A percentile compares a stretch with the other conserved stretches of the same genome.
phyloP scores from a whole-genome alignment of 2,329 filamentous ascomycete species.

The Fusarium chuoi region DNA sequence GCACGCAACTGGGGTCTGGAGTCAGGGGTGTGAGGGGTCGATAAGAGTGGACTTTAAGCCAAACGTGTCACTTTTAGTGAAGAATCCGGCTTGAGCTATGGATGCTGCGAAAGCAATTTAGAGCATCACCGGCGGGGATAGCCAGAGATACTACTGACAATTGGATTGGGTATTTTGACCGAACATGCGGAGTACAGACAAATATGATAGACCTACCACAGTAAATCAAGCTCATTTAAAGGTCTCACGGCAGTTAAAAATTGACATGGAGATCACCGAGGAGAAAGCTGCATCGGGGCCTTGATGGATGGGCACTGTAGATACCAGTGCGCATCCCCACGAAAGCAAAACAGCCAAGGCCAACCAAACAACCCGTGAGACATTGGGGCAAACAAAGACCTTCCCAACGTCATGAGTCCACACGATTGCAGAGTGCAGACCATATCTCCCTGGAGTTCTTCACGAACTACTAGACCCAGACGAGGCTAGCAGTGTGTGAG shows the following conservation, averaged over 20 bases:
- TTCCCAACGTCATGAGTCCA: neutral
- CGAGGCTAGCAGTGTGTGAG: neutral
- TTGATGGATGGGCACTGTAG: neutral
- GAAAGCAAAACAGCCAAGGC: neutral
- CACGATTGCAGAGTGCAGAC: neutral
- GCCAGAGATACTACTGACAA: neutral
- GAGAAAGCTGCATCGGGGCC: neutral
- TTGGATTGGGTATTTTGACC: neutral
- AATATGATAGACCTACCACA: neutral
- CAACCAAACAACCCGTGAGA: neutral
- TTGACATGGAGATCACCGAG: neutral
- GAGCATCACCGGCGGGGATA: neutral
- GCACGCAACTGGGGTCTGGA: neutral
- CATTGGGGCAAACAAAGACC: neutral
- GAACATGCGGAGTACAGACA: fast-evolving
- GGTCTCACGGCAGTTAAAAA: neutral
- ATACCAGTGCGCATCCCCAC: neutral
- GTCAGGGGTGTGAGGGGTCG: neutral
- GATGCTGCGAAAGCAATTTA: neutral
- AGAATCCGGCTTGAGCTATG: neutral
- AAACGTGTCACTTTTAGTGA: neutral
- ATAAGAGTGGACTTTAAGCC: neutral
- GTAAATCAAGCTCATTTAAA: neutral
- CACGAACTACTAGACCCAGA: neutral
- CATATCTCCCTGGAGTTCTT: neutral